Evolutionary conservation across 2,329 filamentous ascomycete species (phyloP), one percentile per base, ranked within the genome.

Genomic region (Trichophyton verrucosum): DNA sequence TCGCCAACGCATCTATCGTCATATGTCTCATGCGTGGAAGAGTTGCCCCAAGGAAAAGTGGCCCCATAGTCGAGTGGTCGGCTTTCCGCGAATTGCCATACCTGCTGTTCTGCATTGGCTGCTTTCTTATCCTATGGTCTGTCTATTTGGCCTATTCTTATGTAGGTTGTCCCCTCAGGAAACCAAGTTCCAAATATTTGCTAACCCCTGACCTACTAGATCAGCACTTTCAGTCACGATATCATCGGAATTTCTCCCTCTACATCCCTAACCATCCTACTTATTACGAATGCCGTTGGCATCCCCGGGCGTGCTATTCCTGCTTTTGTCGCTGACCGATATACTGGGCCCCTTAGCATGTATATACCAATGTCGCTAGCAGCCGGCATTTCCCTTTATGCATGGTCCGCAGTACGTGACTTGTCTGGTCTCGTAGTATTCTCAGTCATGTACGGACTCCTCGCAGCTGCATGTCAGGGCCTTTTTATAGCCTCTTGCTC

Each of bases 241-340:
- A 65, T 74, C 55, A 70, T 79, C 44, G 72, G 73, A 1, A 67
- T 78, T 2, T 71, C 74, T 0, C 72, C 77, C 59, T 67, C 71
- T 1, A 73, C 74, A 58, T 78, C 83, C 3, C 78, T 87, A 56
- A 80, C 85, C 66, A 70, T 88, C 6, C 73, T 89, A 13, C 76
- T 88, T 30, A 74, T 88, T 2, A 75, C 87, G 68, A 89, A 88
- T 71, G 84, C 81, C 22, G 76, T 84, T 9, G 83, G 85, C 1
- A 61, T 82, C 13, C 61, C 81, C 1, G 83, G 84, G 8, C 81
- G 86, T 0, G 62, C 86, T 11, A 64, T 83, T 0, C 83, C 84
- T 0, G 83, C 80, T 68, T 74, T 78, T 64, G 64, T 85, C 1
- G 83, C 85, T 1, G 84, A 88, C 67, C 70, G 71, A 27, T 78